phyloP scores from a whole-genome alignment of 352 stramenopile species.

The Globisporangium mamillatum region DNA sequence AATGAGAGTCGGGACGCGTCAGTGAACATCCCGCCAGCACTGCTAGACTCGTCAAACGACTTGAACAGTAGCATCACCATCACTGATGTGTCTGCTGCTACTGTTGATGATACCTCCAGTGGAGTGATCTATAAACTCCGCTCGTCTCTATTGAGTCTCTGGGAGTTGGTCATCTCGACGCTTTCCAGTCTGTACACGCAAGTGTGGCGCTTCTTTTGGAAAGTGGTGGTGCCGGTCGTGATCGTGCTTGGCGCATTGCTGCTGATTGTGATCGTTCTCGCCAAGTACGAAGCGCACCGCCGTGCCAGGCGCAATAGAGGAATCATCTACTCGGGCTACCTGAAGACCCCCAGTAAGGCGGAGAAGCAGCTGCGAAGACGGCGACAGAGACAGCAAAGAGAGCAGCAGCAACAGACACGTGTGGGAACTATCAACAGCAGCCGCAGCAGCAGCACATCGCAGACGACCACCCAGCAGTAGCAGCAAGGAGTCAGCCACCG shows the following conservation, averaged over 20 bases:
- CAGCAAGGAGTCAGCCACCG: not conserved
- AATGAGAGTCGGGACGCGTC: not conserved
- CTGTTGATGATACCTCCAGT: not conserved
- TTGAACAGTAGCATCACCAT: not conserved
- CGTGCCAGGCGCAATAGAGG: not conserved
- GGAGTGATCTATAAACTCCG: not conserved
- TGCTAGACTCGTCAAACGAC: not conserved
- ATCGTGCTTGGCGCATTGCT: conserved; percentile 11
- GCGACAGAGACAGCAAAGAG: not conserved
- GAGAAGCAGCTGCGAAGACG: not conserved
- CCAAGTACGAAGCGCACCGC: conserved; percentile 3
- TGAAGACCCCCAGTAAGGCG: conserved; percentile 5
- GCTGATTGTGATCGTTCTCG: conserved; percentile 6
- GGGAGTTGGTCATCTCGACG: not conserved
- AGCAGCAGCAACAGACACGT: not conserved
- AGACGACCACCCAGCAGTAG: not conserved
- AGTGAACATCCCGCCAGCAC: not conserved
- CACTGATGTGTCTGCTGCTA: not conserved
- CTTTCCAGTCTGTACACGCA: not conserved
- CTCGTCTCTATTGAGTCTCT: not conserved
- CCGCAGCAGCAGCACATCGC: not conserved
- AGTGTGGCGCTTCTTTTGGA: conserved; percentile 1
- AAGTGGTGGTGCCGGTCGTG: conserved; percentile 7
- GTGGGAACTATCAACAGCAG: not conserved
- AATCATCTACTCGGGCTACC: conserved; percentile 14